A percentile compares a stretch with the other conserved stretches of the same genome.
Conservation (phyloP, 176 grass and related monocot species). For the Lolium perenne region DNA sequence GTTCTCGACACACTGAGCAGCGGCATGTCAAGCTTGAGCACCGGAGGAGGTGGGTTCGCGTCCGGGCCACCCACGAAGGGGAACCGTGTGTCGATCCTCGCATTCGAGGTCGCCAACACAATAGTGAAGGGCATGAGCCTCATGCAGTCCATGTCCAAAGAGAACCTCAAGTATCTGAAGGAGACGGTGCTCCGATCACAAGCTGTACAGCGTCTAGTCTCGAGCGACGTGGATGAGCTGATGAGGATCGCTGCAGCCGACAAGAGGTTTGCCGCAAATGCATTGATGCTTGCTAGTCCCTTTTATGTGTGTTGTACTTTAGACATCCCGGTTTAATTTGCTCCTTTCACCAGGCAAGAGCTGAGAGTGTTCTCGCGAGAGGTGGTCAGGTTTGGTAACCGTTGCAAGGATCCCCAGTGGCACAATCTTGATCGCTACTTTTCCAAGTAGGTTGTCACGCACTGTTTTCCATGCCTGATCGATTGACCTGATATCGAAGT, state of each 20-base stretch:
- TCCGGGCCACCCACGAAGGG: constrained; percentile 54
- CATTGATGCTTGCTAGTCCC: not conserved
- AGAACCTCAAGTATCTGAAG: constrained; percentile 54
- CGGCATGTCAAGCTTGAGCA: constrained; percentile 80
- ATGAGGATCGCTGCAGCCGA: constrained; percentile 65
- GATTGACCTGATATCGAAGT: not conserved
- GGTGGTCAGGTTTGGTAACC: constrained; percentile 76
- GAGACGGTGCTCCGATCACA: constrained; percentile 50
- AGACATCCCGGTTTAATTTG: constrained; percentile 26
- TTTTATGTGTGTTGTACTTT: not conserved
- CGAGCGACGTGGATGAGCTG: constrained; percentile 45
- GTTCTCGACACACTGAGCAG: constrained; percentile 81
- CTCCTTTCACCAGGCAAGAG: constrained; percentile 51
- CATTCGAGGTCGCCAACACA: constrained; percentile 94
- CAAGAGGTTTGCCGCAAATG: constrained; percentile 52
- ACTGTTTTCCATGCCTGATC: not conserved
- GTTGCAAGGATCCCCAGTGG: constrained; percentile 81
- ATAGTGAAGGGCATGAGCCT: constrained; percentile 63
- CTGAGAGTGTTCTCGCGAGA: constrained; percentile 60
- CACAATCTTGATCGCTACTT: constrained; percentile 79
- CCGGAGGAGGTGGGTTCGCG: constrained; percentile 50
- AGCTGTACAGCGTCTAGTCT: constrained; percentile 59
- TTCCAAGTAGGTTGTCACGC: constrained; percentile 48
- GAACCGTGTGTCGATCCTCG: constrained; percentile 66
- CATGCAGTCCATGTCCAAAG: constrained; percentile 69